phyloP scores from a whole-genome alignment of 2,329 filamentous ascomycete species.

The Periconia sp. region DNA sequence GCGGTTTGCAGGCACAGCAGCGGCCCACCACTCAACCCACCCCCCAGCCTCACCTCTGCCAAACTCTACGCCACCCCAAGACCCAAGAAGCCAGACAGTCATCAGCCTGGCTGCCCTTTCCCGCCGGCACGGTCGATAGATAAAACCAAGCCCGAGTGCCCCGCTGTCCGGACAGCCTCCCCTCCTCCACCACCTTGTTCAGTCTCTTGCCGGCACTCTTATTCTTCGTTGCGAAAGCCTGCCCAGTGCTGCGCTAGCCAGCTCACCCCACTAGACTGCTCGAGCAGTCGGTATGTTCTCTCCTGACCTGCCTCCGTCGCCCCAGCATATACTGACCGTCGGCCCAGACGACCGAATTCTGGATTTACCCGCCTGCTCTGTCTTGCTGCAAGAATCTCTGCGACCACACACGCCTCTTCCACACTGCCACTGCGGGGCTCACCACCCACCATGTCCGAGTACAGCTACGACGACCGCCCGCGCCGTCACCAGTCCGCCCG shows the following conservation, averaged over 20 bases:
- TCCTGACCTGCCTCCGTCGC: background rate
- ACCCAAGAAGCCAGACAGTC: constrained; percentile 27
- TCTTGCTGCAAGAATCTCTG: constrained; percentile 9
- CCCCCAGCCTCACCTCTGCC: constrained; percentile 22
- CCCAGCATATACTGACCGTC: constrained; percentile 7
- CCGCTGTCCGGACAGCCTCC: constrained; percentile 15
- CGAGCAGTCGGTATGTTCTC: constrained; percentile 14
- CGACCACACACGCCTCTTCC: background rate
- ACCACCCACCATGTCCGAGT: constrained; percentile 53
- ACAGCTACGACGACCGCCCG: constrained; percentile 56
- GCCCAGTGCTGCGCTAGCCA: constrained; percentile 23
- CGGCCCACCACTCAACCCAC: constrained; percentile 11
- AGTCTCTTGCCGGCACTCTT: constrained; percentile 28
- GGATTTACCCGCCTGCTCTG: constrained; percentile 6
- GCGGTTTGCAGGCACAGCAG: constrained; percentile 5
- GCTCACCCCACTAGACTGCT: constrained; percentile 16
- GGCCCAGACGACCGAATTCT: constrained; percentile 9
- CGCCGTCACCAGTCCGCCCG: constrained; percentile 48
- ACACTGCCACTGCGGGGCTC: constrained; percentile 6
- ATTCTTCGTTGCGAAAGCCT: constrained; percentile 31
- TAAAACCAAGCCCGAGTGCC: constrained; percentile 24
- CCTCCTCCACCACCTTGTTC: constrained; percentile 27
- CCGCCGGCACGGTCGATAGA: constrained; percentile 22
- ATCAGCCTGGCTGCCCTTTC: constrained; percentile 17
- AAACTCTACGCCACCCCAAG: constrained; percentile 26